Base-by-base conservation (phyloP, 208 protist species). In the Crithidia acanthocephali region DNA sequence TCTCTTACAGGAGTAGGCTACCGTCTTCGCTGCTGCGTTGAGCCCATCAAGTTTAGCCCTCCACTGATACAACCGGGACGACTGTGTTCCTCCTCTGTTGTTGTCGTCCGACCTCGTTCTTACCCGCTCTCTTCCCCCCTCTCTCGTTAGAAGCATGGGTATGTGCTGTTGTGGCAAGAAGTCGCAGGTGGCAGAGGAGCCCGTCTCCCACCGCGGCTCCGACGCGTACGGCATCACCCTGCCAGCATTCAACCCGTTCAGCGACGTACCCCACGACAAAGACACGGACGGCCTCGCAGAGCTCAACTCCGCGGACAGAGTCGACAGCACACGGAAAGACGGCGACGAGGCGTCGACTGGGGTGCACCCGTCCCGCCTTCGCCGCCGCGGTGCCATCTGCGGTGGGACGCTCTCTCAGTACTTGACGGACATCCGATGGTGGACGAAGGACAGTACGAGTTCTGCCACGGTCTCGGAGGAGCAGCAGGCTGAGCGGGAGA, bases 321-420 rank as follows among this genome's bases (percentile, higher is more conserved):
- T 32, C 4, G 25, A 7, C 25, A 22, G 20, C 48, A 76, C 52
- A 15, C 28, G 13, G 8, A n/a, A n/a, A n/a, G n/a, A n/a, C n/a
- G n/a, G n/a, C n/a, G n/a, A n/a, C n/a, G n/a, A n/a, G n/a, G n/a
- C n/a, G n/a, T n/a, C 13, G 10, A 35, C 33, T 0, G 25, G 9
- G 7, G 7, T 20, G 37, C 20, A 16, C 37, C 4, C 7, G 8
- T 45, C 18, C 1, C 42, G 53, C 11, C 20, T 33, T 42, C 47
- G 58, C 40, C 68, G 58, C n/a, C 68, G 68, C 22, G 59, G 50
- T 10, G 48, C 44, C 30, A 30, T 73, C 2, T 73, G 44, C 9
- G 57, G 68, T 10, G 68, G 66, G 22, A 55, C 50, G 0, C 33
- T 33, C 25, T 47, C 35, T 4, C 18, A n/a, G 27, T 44, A 58